A percentile compares a stretch with the other conserved stretches of the same genome.
phyloP scores from a whole-genome alignment of 345 rosid genomes.

The Salix viminalis region DNA sequence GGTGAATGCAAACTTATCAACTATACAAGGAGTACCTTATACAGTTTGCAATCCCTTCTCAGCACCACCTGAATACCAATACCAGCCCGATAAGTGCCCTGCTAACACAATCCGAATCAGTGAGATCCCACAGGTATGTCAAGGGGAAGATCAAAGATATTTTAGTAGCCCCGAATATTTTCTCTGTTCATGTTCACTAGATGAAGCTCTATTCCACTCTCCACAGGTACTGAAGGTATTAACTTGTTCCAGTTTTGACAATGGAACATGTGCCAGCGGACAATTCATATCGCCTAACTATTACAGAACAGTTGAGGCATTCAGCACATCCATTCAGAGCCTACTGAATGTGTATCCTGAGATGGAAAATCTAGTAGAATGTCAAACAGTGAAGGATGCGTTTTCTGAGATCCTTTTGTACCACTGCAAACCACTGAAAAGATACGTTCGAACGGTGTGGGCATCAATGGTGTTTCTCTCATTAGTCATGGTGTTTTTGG shows the following conservation, averaged over 20 bases:
- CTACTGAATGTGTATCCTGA: conserved; percentile 52
- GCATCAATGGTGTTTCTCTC: conserved; percentile 43
- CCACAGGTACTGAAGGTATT: conserved; percentile 32
- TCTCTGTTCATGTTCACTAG: background rate
- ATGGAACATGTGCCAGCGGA: conserved; percentile 38
- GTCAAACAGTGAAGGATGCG: conserved; percentile 51
- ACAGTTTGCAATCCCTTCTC: conserved; percentile 67
- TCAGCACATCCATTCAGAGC: conserved; percentile 46
- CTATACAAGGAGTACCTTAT: conserved; percentile 18
- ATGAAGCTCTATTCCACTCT: background rate
- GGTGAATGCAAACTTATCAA: conserved; percentile 59
- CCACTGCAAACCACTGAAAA: conserved; percentile 57
- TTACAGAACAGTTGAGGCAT: conserved; percentile 36
- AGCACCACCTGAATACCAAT: conserved; percentile 48
- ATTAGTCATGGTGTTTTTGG: conserved; percentile 39
- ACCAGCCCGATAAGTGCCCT: conserved; percentile 47
- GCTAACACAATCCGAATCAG: conserved; percentile 41
- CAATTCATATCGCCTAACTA: conserved; percentile 33
- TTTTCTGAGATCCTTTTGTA: conserved; percentile 42
- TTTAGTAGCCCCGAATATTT: background rate
- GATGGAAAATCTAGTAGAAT: conserved; percentile 49
- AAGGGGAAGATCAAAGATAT: background rate
- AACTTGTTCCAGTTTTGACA: conserved; percentile 40
- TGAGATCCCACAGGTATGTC: conserved; percentile 51
- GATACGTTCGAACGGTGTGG: conserved; percentile 44